These are phyloP conservation scores for Metrosideros polymorpha DNA, from an alignment of 441 rosid species.

Conservation along the genomic window DNA sequence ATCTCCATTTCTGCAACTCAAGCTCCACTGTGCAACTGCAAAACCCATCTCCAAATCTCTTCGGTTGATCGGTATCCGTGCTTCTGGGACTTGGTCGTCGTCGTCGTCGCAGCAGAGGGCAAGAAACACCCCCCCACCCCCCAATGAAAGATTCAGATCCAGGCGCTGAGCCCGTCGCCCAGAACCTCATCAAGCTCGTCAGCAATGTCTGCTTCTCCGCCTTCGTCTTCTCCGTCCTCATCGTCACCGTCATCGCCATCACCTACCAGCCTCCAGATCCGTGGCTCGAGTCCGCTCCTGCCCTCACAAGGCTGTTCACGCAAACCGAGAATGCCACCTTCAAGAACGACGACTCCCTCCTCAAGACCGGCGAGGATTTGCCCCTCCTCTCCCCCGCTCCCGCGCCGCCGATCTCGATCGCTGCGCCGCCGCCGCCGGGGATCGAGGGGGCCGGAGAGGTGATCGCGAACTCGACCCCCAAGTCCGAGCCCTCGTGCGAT, in stretches of 20 bases:
- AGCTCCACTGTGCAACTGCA: neutral
- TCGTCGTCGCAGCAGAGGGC: neutral
- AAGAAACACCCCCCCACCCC: neutral
- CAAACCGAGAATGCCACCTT: conserved; percentile 71
- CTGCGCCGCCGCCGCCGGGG: conserved; percentile 23
- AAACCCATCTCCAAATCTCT: neutral
- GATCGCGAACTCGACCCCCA: conserved; percentile 30
- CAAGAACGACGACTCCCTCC: conserved; percentile 49
- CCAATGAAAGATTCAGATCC: conserved; percentile 70
- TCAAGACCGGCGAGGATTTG: conserved; percentile 79
- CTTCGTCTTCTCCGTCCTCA: conserved; percentile 77
- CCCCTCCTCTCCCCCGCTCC: neutral
- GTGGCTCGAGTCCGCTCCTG: conserved; percentile 93
- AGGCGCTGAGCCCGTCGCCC: conserved; percentile 66
- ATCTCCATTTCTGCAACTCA: neutral
- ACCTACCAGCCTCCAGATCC: conserved; percentile 98
- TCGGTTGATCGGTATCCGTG: neutral
- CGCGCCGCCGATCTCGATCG: conserved; percentile 15
- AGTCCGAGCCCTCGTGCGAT: conserved; percentile 29
- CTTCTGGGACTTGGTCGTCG: neutral
- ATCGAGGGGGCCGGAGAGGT: conserved; percentile 53
- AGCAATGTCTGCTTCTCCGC: conserved; percentile 89
- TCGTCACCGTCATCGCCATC: conserved; percentile 79
- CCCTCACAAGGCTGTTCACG: conserved; percentile 70
- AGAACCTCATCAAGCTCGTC: conserved; percentile 70